These are phyloP conservation scores for Exophiala sp. DNA, from an alignment of 2,329 filamentous ascomycete genomes.

Conservation along the genomic window DNA sequence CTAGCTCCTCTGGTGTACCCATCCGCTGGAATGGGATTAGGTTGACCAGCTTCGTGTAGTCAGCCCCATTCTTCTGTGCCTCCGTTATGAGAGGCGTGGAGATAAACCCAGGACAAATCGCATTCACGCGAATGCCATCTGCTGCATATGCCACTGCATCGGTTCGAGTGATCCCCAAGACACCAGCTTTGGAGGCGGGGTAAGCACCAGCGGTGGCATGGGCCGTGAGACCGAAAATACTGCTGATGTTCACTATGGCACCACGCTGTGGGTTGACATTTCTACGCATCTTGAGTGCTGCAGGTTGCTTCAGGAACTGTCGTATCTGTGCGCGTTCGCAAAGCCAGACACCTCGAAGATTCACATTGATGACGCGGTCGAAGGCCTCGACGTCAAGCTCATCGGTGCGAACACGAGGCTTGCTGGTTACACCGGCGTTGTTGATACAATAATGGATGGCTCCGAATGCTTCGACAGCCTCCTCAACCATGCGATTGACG, in stretches of 20 bases:
- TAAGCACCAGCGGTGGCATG: constrained; percentile 16
- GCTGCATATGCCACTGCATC: constrained; percentile 54
- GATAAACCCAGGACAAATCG: constrained; percentile 46
- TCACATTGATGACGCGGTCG: constrained; percentile 47
- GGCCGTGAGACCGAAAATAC: constrained; percentile 49
- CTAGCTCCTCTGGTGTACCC: constrained; percentile 33
- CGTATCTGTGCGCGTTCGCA: constrained; percentile 52
- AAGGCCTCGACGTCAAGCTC: constrained; percentile 20
- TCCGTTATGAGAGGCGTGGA: constrained; percentile 34
- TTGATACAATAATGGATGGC: constrained; percentile 32
- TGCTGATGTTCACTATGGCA: constrained; percentile 51
- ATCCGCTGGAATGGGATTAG: constrained; percentile 27
- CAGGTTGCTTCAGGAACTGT: constrained; percentile 31
- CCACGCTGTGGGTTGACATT: constrained; percentile 52
- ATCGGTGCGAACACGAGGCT: constrained; percentile 27
- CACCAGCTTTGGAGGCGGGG: constrained; percentile 16
- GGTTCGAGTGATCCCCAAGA: constrained; percentile 45
- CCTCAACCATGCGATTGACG: constrained; percentile 54
- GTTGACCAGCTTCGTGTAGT: constrained; percentile 9
- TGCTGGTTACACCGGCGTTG: constrained; percentile 31
- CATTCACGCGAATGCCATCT: constrained; percentile 42
- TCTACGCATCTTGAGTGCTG: constrained; percentile 59
- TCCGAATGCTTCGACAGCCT: constrained; percentile 53
- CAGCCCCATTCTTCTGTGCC: constrained; percentile 7
- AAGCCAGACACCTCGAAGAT: constrained; percentile 56